Base-by-base conservation (phyloP, 2,329 filamentous ascomycete species). In the Calonectria hawksworthii region DNA sequence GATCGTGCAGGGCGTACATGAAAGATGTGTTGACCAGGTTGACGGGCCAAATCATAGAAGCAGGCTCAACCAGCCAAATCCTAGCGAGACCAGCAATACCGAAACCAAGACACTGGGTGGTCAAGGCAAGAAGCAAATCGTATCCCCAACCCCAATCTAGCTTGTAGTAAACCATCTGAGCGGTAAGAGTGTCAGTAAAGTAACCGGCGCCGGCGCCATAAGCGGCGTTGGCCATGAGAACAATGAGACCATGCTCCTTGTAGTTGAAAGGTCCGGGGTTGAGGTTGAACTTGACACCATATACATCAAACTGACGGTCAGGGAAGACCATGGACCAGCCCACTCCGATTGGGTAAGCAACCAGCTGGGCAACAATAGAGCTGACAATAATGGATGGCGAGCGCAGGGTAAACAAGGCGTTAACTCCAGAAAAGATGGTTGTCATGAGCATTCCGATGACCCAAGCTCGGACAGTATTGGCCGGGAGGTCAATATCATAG, bases 1-100 rank as follows among this genome's bases (percentile, higher is more conserved):
- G 32, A 28, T 73, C 63, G 38, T 75, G 71, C 14, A 71, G 50
- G 6, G 65, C 67, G 26, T 75, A 70, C 36, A 75, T 73, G 66
- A 75, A 67, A 18, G 73, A 70, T 4, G 65, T 70, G 10, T 52
- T 70, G 21, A 70, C 69, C 18, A 75, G 38, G 7, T 64, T 47
- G 0, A 56, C 63, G 5, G 74, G 74, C 64, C 64, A 75, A 36
- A 75, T 65, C 13, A 65, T 68, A 23, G 47, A 44, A 7, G 71
- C 64, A 14, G 74, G 74, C 16, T 52, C 51, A 30, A 75, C 83
- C 23, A 89, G 84, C 83, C 86, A 89, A 26, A 84, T 83, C 28
- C 86, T 83, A 28, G 84, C 83, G 70, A 89, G 79, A 11, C 88
- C 88, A 3, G 88, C 88, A 32, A 89, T 81, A 14, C 88, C 88